These are phyloP conservation scores for Psilocybe tampanensis DNA, from an alignment of 768 basidiomycete genomes.

Conservation along the genomic window DNA sequence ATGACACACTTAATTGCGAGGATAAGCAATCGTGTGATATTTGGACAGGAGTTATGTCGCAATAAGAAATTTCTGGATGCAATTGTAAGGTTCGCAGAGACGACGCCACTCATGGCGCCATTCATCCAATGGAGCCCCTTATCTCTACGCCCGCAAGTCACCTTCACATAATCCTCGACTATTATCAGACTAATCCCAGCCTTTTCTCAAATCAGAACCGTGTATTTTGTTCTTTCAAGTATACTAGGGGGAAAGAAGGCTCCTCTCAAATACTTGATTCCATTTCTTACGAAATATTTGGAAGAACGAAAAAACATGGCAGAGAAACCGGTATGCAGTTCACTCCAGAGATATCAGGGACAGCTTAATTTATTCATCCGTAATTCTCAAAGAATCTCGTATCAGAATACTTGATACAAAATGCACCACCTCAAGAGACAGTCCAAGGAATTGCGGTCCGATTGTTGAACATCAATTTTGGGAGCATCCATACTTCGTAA, in stretches of 20 bases:
- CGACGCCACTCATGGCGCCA: constrained; percentile 33
- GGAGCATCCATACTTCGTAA: constrained; percentile 41
- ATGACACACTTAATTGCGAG: constrained; percentile 40
- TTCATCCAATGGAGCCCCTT: constrained; percentile 35
- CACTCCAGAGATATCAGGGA: not conserved
- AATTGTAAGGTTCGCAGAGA: constrained; percentile 37
- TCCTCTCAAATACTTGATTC: constrained; percentile 30
- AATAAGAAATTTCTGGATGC: constrained; percentile 35
- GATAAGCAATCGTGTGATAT: constrained; percentile 40
- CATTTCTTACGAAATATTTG: constrained; percentile 29
- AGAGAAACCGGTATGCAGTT: constrained; percentile 28
- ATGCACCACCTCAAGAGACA: constrained; percentile 31
- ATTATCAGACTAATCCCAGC: not conserved
- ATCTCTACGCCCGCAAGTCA: constrained; percentile 32
- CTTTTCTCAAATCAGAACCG: constrained; percentile 20
- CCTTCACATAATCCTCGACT: not conserved
- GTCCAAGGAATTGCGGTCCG: constrained; percentile 35
- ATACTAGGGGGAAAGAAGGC: constrained; percentile 36
- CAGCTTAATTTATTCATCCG: not conserved
- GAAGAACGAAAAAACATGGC: constrained; percentile 22
- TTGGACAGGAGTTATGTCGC: constrained; percentile 37
- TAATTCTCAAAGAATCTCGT: constrained; percentile 22
- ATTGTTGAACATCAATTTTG: constrained; percentile 41
- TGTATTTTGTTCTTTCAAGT: constrained; percentile 33
- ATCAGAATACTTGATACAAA: constrained; percentile 31